Evolutionary conservation across 352 stramenopile genomes (phyloP).

Genomic region (Phytophthora ohioensis): DNA sequence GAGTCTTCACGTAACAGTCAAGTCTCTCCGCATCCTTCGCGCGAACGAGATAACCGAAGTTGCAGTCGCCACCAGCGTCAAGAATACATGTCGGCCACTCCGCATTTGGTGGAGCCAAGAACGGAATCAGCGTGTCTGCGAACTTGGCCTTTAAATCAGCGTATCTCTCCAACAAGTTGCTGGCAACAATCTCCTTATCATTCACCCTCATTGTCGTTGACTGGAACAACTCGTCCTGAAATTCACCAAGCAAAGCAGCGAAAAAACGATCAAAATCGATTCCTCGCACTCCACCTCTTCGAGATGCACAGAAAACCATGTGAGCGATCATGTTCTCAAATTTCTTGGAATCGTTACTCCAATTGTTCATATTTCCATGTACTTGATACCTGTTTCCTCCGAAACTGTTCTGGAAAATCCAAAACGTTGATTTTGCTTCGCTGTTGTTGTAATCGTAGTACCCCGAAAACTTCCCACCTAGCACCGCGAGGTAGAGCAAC

Average conservation of each 20-base stretch:
- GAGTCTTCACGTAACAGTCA: neutral
- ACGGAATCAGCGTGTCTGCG: neutral
- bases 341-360: neutral
- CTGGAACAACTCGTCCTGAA: neutral
- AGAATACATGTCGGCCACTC: conserved; percentile 17
- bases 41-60: conserved; percentile 15
- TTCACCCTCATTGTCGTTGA: neutral
- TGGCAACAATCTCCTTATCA: neutral
- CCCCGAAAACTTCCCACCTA: conserved; percentile 16
- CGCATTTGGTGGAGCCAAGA: conserved; percentile 15
- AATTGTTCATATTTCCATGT: neutral
- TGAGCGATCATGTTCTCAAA: conserved; percentile 8
- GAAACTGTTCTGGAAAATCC: neutral
- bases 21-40: neutral
- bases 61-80: neutral
- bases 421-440: neutral
- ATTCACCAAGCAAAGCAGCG: conserved; percentile 6
- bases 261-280: conserved; percentile 8
- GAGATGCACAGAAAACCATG: conserved; percentile 1
- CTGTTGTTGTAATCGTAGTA: neutral
- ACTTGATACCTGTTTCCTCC: neutral
- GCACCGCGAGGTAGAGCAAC: conserved; percentile 18
- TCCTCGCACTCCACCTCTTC: conserved; percentile 10
- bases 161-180: conserved; percentile 1
- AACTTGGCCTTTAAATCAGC: neutral